Conservation (phyloP, 2,329 filamentous ascomycete genomes). For the Botrytis tulipae region DNA sequence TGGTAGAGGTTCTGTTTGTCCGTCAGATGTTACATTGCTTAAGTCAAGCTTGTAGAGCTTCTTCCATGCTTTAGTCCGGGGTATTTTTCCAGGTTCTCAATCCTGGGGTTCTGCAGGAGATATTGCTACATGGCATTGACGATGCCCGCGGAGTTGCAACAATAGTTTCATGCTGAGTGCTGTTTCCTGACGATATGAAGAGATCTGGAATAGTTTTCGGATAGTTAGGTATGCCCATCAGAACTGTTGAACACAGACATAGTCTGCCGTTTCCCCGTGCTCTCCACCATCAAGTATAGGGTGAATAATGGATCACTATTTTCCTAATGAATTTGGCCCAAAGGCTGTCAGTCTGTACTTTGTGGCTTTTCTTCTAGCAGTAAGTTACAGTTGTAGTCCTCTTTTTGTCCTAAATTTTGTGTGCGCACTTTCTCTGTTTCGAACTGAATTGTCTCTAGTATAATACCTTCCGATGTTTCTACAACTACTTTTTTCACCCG, state of each 20-base stretch:
- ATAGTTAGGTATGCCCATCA: not conserved
- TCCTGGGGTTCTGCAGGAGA: not conserved
- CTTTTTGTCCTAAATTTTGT: not conserved
- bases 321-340: not conserved
- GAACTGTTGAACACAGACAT: not conserved
- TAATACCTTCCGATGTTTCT: not conserved
- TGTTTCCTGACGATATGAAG: not conserved
- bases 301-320: not conserved
- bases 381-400: not conserved
- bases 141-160: not conserved
- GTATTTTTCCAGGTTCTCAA: not conserved
- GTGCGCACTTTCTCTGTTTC: not conserved
- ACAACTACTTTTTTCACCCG: not conserved
- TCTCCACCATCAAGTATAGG: not conserved
- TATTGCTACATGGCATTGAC: not conserved
- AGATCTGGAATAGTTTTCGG: not conserved
- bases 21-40: not conserved
- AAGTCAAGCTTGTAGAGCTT: not conserved
- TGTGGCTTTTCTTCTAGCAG: not conserved
- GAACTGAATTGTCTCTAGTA: not conserved
- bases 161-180: not conserved
- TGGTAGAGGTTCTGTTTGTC: not conserved
- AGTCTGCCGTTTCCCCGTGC: not conserved
- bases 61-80: not conserved
- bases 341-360: not conserved